Percentiles rank a stretch among this genome's conserved stretches.
These are phyloP conservation scores for Desmodesmus armatus DNA, from an alignment of 139 green algal genomes.

Conservation along the genomic window DNA sequence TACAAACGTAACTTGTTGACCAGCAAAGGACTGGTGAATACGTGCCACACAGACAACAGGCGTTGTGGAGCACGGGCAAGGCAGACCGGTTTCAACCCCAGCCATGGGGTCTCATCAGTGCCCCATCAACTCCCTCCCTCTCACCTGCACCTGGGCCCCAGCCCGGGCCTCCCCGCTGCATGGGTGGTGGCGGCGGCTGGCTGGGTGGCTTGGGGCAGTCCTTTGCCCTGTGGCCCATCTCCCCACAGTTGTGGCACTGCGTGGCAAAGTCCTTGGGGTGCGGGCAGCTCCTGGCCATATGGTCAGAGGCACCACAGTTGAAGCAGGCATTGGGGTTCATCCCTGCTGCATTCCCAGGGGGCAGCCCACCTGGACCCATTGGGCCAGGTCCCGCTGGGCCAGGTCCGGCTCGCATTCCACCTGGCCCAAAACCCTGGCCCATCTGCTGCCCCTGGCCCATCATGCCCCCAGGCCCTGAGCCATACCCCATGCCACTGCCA, in stretches of 20 bases:
- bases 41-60: too few relatives aligned
- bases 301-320: slow-evolving; percentile 40
- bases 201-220: slow-evolving; percentile 18
- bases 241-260: slow-evolving; percentile 33
- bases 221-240: slow-evolving; percentile 39
- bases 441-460: neutral
- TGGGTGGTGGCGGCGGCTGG: neutral
- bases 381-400: neutral
- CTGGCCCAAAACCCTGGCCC: neutral
- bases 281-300: slow-evolving; percentile 36
- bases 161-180: neutral
- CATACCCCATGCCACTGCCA: neutral
- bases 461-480: neutral
- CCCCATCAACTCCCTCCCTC: too few relatives aligned
- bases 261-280: slow-evolving; percentile 26
- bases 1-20: too few relatives aligned
- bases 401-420: neutral
- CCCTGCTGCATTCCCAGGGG: neutral
- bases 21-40: too few relatives aligned
- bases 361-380: neutral
- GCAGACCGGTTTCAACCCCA: too few relatives aligned
- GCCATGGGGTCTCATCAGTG: too few relatives aligned
- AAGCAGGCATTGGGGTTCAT: slow-evolving; percentile 19
- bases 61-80: too few relatives aligned
- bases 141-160: too few relatives aligned